These are phyloP conservation scores for Fusarium redolens DNA, from an alignment of 2,329 filamentous ascomycete genomes.

Conservation along the genomic window DNA sequence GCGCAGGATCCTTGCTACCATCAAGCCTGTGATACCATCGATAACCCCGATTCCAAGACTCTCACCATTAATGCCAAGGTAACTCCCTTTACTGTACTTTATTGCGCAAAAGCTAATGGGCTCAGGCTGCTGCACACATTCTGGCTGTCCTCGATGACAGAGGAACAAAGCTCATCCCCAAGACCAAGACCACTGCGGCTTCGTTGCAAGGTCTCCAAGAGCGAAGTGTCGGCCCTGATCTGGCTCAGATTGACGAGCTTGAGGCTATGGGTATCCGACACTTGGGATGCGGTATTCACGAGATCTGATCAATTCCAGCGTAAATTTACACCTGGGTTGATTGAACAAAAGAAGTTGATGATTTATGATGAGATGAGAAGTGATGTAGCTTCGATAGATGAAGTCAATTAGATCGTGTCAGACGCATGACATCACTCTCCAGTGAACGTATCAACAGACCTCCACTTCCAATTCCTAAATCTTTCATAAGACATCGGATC, in stretches of 20 bases:
- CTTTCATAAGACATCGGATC: background rate
- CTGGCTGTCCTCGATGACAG: conserved; percentile 38
- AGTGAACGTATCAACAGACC: conserved; percentile 1
- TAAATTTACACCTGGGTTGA: too few species aligned
- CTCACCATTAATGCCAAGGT: conserved; percentile 44
- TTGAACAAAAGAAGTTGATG: too few species aligned
- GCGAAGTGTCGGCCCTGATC: conserved; percentile 24
- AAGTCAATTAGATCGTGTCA: background rate
- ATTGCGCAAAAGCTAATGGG: background rate
- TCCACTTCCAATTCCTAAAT: conserved; percentile 7
- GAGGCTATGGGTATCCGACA: conserved; percentile 51
- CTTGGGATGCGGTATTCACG: conserved; percentile 48
- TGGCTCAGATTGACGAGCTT: conserved; percentile 47
- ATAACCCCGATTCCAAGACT: conserved; percentile 51
- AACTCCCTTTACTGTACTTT: accelerated
- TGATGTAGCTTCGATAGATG: too few species aligned
- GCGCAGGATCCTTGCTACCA: conserved; percentile 45
- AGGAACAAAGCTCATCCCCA: conserved; percentile 43
- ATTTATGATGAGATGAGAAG: too few species aligned
- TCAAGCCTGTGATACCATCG: conserved; percentile 52
- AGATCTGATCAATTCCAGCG: background rate
- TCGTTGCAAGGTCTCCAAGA: conserved; percentile 24
- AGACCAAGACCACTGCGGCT: conserved; percentile 32
- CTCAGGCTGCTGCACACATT: conserved; percentile 60
- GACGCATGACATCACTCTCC: background rate